Percentiles rank a stretch among this genome's conserved stretches.
phyloP scores from a whole-genome alignment of 108 stramenopile genomes.

The Bacterosira constricta region DNA sequence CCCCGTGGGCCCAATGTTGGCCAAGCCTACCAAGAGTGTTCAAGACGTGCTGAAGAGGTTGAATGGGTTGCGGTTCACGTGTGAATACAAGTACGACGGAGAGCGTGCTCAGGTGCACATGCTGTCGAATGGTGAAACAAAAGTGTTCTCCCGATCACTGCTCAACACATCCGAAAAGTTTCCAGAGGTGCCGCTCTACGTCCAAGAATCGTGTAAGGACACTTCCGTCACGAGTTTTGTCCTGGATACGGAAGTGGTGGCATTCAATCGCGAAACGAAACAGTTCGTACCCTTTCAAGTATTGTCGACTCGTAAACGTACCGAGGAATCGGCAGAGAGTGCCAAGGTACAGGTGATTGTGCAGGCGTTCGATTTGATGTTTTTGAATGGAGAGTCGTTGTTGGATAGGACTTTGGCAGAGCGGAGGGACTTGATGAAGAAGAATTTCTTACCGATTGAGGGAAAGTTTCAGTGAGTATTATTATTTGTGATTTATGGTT shows the following conservation, averaged over 20 bases:
- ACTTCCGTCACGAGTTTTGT: conserved; percentile 80
- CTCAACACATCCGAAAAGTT: conserved; percentile 96
- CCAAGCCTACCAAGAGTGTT: conserved; percentile 94
- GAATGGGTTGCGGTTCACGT: conserved; percentile 90
- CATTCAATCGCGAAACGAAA: conserved; percentile 87
- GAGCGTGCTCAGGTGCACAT: conserved; percentile 99
- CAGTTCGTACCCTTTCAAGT: conserved; percentile 88
- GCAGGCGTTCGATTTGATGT: conserved; percentile 99
- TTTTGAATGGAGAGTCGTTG: conserved; percentile 93
- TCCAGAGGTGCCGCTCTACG: conserved; percentile 93
- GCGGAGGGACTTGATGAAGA: conserved; percentile 81
- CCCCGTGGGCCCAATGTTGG: conserved; percentile 99
- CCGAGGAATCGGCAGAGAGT: conserved; percentile 80
- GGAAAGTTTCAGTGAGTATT: conserved; percentile 91
- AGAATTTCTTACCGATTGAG: conserved; percentile 82
- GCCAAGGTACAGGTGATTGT: conserved; percentile 98
- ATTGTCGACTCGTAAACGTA: conserved; percentile 87
- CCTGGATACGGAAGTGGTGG: conserved; percentile 98
- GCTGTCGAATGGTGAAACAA: conserved; percentile 75
- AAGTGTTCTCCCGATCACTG: conserved; percentile 92
- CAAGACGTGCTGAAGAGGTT: conserved; percentile 95
- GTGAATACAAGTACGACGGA: conserved; percentile 99
- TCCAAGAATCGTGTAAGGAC: conserved; percentile 72
- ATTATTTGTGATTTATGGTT: too few relatives aligned
- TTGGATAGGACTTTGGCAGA: conserved; percentile 79